Evolutionary conservation across 352 stramenopile genomes (phyloP), one percentile per base, ranked within the genome.

Genomic region (Globisporangium iwayamae): DNA sequence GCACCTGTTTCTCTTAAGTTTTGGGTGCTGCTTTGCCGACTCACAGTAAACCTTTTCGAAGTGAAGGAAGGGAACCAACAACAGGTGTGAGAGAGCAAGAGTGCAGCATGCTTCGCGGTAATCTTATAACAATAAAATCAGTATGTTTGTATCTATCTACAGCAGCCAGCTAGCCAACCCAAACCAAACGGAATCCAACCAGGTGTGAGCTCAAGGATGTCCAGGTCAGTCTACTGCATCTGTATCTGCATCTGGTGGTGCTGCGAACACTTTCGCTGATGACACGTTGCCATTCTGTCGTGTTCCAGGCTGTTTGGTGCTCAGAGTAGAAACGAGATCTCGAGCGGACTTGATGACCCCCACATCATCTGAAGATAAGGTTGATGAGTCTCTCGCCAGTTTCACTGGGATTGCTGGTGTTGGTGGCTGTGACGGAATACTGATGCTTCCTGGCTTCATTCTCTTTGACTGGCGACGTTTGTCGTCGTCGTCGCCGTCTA

Each of bases 271-370:
- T 36, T 66, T 66, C 0, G 63, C 30, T 46, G 64, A 65, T 41
- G 64, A 65, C 41, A 63, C 3, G 14, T 56, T 60, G 9, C 22
- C 39, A 14, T 16, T 25, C 11, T 43, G 39, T 61, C 28, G 43
- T 11, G 39, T 52, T 36, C 41, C 50, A 62, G 50, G 55, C 20
- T 56, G 38, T 14, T 60, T 62, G 13, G 20, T 25, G 46, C 16
- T 66, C 41, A 61, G 2, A 10, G 39, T 13, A 3, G 46, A 56
- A 53, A 71, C 73, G 7, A 86, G 58, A 20, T 83, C 79, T 56
- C 75, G 63, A 14, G 73, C 28, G 51, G 70, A 75, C 9, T 80
- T 70, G 38, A 86, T 56, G n/a, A 84, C 65, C 56, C 73, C 61
- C 7, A 78, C 70, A 22, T 68, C 59, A 56, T 83, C 73, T 22